phyloP scores from a whole-genome alignment of 2,329 filamentous ascomycete genomes.

The Pezicula rhizophila region DNA sequence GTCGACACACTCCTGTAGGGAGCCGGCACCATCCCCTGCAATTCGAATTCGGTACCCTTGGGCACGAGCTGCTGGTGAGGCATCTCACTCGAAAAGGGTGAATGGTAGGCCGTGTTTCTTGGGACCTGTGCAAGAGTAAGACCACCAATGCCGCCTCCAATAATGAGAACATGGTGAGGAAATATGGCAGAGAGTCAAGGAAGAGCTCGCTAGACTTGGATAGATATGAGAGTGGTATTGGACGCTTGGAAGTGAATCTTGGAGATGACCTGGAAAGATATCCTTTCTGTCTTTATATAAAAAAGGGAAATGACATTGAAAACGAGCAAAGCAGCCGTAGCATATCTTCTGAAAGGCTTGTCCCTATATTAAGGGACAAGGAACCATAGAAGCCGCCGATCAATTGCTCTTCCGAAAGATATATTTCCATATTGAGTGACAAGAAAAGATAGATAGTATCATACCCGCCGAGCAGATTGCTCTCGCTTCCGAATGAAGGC shows the following conservation, averaged over 20 bases:
- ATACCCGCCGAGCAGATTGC: not conserved
- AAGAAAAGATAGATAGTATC: not conserved
- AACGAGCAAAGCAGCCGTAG: too few species aligned
- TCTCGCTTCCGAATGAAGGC: not conserved
- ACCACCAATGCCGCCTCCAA: constrained; percentile 26
- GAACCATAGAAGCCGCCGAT: too few species aligned
- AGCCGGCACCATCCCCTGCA: constrained; percentile 18
- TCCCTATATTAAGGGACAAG: too few species aligned
- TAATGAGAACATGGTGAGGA: constrained; percentile 19
- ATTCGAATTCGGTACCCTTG: constrained; percentile 34
- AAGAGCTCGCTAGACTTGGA: not conserved
- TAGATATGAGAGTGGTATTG: not conserved
- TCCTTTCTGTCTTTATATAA: too few species aligned
- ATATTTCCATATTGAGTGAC: not conserved
- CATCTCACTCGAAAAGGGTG: constrained; percentile 49
- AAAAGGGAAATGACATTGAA: too few species aligned
- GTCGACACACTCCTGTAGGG: constrained; percentile 9
- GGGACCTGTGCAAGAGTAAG: constrained; percentile 25
- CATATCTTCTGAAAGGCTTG: too few species aligned
- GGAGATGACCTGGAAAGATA: too few species aligned
- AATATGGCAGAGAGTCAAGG: not conserved
- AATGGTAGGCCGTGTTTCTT: constrained; percentile 36
- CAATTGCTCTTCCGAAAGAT: not conserved
- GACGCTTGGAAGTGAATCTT: too few species aligned
- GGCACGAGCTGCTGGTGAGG: constrained; percentile 7